Percentiles rank a stretch among this genome's conserved stretches.
Evolutionary conservation across 2,329 filamentous ascomycete genomes (phyloP).

Genomic region (Cadophora sp.): DNA sequence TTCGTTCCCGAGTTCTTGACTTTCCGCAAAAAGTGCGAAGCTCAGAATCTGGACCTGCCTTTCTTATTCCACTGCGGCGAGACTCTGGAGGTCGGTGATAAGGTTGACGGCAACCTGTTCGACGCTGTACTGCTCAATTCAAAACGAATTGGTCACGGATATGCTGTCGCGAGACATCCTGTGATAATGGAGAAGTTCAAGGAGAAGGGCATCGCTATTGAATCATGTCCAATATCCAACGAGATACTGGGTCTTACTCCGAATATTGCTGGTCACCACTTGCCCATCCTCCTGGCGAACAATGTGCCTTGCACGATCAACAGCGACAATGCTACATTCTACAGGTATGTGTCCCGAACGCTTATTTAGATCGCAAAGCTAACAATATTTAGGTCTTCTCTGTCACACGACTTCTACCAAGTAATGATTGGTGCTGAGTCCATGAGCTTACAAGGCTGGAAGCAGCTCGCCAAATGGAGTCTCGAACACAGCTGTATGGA

Average conservation of each 20-base stretch:
- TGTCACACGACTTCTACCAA: slow-evolving; percentile 81
- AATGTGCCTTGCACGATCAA: slow-evolving; percentile 77
- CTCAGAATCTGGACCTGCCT: slow-evolving; percentile 62
- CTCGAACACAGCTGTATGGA: slow-evolving; percentile 64
- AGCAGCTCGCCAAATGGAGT: slow-evolving; percentile 70
- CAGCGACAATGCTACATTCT: slow-evolving; percentile 77
- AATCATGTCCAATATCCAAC: slow-evolving; percentile 80
- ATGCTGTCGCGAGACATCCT: slow-evolving; percentile 71
- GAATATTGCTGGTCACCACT: slow-evolving; percentile 67
- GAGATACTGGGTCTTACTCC: slow-evolving; percentile 75
- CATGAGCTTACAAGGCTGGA: slow-evolving; percentile 74
- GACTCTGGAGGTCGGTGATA: slow-evolving; percentile 69
- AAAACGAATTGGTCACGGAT: slow-evolving; percentile 77
- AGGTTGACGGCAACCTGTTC: slow-evolving; percentile 71
- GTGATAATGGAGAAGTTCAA: slow-evolving; percentile 71
- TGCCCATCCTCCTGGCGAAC: slow-evolving; percentile 73
- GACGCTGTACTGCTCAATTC: slow-evolving; percentile 71
- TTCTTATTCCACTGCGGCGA: slow-evolving; percentile 82
- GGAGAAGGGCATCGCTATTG: slow-evolving; percentile 69
- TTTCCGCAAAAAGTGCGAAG: slow-evolving; percentile 60
- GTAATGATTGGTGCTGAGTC: slow-evolving; percentile 71
- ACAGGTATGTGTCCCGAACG: slow-evolving; percentile 56
- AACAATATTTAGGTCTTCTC: slow-evolving; percentile 60
- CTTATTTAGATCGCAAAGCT: slow-evolving; percentile 5
- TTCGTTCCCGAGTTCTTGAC: slow-evolving; percentile 61